Evolutionary conservation across 768 basidiomycete genomes (phyloP).

Genomic region (Solioccasus polychromus): DNA sequence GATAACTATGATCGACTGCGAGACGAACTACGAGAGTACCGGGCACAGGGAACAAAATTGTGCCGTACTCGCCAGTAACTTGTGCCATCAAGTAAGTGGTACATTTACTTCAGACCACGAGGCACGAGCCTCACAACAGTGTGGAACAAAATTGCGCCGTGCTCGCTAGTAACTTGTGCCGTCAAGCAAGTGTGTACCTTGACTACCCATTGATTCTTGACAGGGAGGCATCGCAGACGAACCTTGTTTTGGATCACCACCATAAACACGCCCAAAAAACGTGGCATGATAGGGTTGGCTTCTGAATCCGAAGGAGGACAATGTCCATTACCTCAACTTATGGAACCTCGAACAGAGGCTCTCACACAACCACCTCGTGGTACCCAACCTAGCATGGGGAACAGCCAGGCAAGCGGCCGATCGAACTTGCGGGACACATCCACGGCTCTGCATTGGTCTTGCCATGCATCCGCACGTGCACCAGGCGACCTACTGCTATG

Average conservation of each 20-base stretch:
- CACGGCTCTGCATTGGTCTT: constrained; percentile 12
- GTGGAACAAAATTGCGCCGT: no score
- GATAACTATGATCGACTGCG: no score
- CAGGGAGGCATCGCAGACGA: no score
- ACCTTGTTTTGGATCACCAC: neutral
- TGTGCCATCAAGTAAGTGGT: no score
- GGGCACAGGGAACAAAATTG: no score
- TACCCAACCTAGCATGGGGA: constrained; percentile 1
- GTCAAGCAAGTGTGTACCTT: no score
- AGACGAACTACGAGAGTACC: no score
- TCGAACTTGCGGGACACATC: constrained; percentile 4
- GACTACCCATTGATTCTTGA: no score
- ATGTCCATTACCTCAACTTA: constrained; percentile 22
- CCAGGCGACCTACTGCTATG: constrained; percentile 18
- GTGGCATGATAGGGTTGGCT: constrained; percentile 8
- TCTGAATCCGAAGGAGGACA: constrained; percentile 12
- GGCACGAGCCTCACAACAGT: no score
- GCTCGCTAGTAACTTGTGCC: no score
- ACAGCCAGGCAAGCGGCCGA: constrained; percentile 3
- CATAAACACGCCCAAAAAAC: constrained; percentile 16
- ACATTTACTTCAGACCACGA: no score
- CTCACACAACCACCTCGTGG: constrained; percentile 15
- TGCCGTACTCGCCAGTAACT: no score
- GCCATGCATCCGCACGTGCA: constrained; percentile 19
- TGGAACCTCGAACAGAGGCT: neutral